Evolutionary conservation across 2,329 filamentous ascomycete genomes (phyloP).

Genomic region (Talaromyces sp.): DNA sequence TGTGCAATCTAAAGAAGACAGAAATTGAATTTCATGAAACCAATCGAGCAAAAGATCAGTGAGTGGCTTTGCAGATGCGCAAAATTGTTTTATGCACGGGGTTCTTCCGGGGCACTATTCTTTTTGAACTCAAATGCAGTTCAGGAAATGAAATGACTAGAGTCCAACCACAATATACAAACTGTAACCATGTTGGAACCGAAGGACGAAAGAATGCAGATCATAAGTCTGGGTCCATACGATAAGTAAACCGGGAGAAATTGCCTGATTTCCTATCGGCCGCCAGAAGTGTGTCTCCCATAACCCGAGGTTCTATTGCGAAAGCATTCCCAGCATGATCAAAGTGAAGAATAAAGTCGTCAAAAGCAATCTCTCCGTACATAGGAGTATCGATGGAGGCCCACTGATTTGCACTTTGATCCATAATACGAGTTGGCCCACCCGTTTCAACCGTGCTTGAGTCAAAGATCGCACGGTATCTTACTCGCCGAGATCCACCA

Average conservation of each 20-base stretch:
- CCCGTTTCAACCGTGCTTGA: not conserved
- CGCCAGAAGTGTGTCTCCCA: constrained; percentile 17
- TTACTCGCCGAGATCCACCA: not conserved
- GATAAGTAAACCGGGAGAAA: not conserved
- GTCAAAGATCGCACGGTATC: constrained; percentile 6
- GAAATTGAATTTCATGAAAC: not conserved
- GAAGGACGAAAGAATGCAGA: not conserved
- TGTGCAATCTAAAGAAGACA: not conserved
- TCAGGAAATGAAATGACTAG: not conserved
- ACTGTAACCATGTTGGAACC: not conserved
- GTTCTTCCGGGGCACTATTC: not conserved
- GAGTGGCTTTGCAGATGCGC: not conserved
- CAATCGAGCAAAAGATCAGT: not conserved
- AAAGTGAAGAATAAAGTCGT: constrained; percentile 23
- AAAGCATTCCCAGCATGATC: constrained; percentile 19
- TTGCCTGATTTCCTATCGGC: not conserved
- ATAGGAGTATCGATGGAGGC: constrained; percentile 17
- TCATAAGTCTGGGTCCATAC: not conserved
- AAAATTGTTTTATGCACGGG: not conserved
- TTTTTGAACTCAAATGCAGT: not conserved
- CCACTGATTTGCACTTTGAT: constrained; percentile 20
- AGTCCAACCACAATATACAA: not conserved
- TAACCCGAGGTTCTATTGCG: constrained; percentile 20
- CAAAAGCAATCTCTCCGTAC: constrained; percentile 23
- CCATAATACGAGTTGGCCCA: not conserved